Evolutionary conservation across 2,329 filamentous ascomycete species (phyloP), one percentile per base, ranked within the genome.

Genomic region (Calonectria henricotiae): DNA sequence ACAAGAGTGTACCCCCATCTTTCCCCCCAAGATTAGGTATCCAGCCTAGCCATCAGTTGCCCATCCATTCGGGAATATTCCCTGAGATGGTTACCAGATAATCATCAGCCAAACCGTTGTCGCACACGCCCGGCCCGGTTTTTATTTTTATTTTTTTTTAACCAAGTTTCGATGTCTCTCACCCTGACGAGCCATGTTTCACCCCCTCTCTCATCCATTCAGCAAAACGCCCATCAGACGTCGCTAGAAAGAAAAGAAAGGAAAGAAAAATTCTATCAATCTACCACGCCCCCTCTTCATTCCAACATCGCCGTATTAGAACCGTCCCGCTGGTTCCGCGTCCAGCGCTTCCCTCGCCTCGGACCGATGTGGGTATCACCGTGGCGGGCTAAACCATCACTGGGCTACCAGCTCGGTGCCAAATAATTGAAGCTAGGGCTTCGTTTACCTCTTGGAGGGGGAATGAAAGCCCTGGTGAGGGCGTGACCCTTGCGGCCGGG

Each of bases 331-430:
- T 61, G 55, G 39, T 43, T 61, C 55, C 39, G 55, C 37, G 55
- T 44, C 47, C 47, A 51, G 43, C 55, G 65, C 55, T 35, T 67
- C 32, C 39, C 54, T 67, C 51, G 61, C 51, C 67, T 69, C 27
- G 67, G 47, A 25, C 55, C 49, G 49, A 44, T 35, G 62, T 58
- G 62, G 43, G 23, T 44, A 60, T 30, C 6, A 41, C 23, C 11
- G n/a, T 55, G 12, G 12, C n/a, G 51, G 35, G 7, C 32, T 58
- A 58, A 58, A 25, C 32, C 32, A 58, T 58, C 51, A 58, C 51
- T 39, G 51, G 55, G 4, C 23, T 37, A 44, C 27, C 37, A 8
- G 32, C 25, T 61, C 39, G 55, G 39, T 61, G 13, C 37, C 55
- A 30, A 61, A 61, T 32, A 32, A 32, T 13, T 2, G 15, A 61